Evolutionary conservation across 805 yeast species (phyloP).

Genomic region (Schizosaccharomyces osmophilus): DNA sequence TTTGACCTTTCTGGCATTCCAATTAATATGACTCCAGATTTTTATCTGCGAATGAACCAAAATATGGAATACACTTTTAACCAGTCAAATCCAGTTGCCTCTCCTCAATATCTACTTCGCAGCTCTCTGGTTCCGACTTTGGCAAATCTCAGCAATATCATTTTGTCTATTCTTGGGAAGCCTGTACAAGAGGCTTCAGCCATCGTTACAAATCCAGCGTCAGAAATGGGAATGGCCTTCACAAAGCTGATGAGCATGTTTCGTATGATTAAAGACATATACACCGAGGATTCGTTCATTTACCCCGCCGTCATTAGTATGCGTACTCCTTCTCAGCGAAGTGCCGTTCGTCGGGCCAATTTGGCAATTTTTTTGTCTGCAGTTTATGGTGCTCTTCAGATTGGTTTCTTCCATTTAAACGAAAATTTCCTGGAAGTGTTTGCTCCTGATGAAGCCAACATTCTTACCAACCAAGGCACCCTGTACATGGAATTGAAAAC

Average conservation of each 20-base stretch:
- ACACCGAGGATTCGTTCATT: slow-evolving; percentile 46
- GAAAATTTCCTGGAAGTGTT: slow-evolving; percentile 68
- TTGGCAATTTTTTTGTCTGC: slow-evolving; percentile 75
- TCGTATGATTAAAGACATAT: slow-evolving; percentile 26
- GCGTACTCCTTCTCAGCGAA: slow-evolving; percentile 13
- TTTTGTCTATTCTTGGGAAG: neutral
- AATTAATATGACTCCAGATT: neutral
- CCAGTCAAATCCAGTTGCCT: neutral
- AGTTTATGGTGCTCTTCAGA: slow-evolving; percentile 56
- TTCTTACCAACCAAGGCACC: slow-evolving; percentile 52
- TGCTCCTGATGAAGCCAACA: slow-evolving; percentile 43
- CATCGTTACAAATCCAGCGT: neutral
- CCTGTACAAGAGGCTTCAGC: neutral
- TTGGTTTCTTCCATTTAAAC: slow-evolving; percentile 69
- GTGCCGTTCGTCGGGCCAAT: slow-evolving; percentile 60
- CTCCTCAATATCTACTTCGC: neutral
- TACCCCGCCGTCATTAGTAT: slow-evolving; percentile 31
- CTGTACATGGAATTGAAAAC: slow-evolving; percentile 73
- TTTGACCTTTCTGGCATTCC: neutral
- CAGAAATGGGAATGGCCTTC: slow-evolving; percentile 1
- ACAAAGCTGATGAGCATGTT: neutral
- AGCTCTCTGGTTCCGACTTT: neutral
- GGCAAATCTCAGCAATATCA: neutral
- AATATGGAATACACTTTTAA: neutral
- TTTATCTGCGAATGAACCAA: neutral